These are phyloP conservation scores for Saccharomycopsis microspora DNA, from an alignment of 805 yeast species.

Conservation along the genomic window DNA sequence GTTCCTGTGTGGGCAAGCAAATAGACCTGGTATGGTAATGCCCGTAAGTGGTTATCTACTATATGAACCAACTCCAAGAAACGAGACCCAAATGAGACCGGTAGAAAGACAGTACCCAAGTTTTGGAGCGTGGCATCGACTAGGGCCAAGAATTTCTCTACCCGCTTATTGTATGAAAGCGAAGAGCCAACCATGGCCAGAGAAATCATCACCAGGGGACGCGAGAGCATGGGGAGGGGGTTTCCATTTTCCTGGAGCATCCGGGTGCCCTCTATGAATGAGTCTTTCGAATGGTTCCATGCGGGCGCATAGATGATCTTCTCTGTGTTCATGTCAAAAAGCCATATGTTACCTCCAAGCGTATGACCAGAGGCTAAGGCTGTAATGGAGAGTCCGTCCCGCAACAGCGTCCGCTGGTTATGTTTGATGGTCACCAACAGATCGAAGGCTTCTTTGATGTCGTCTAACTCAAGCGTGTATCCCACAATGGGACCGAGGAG, in stretches of 20 bases:
- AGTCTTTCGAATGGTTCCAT: conserved; percentile 91
- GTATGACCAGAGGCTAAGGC: conserved; percentile 90
- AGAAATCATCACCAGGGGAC: conserved; percentile 80
- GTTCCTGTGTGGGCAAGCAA: conserved; percentile 72
- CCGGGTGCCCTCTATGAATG: conserved; percentile 65
- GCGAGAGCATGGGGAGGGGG: conserved; percentile 45
- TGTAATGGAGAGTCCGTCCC: conserved; percentile 27
- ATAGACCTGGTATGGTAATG: conserved; percentile 44
- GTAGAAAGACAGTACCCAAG: conserved; percentile 66
- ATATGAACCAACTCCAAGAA: conserved; percentile 68
- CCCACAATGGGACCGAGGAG: conserved; percentile 58
- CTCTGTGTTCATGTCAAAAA: conserved; percentile 50
- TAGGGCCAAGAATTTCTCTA: conserved; percentile 49
- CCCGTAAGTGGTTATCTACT: conserved; percentile 50
- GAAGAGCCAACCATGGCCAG: conserved; percentile 56
- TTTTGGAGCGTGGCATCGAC: conserved; percentile 55
- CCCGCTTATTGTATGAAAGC: conserved; percentile 48
- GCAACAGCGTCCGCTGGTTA: conserved; percentile 54
- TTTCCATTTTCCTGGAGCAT: conserved; percentile 46
- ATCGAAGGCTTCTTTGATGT: conserved; percentile 75
- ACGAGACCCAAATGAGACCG: conserved; percentile 72
- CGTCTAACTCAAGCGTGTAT: conserved; percentile 51
- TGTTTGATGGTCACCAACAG: conserved; percentile 58
- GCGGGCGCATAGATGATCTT: conserved; percentile 79
- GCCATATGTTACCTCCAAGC: conserved; percentile 90